Percentiles rank a stretch among this genome's conserved stretches.
Evolutionary conservation across 2,329 filamentous ascomycete genomes (phyloP).

Genomic region (Neofusicoccum parvum): DNA sequence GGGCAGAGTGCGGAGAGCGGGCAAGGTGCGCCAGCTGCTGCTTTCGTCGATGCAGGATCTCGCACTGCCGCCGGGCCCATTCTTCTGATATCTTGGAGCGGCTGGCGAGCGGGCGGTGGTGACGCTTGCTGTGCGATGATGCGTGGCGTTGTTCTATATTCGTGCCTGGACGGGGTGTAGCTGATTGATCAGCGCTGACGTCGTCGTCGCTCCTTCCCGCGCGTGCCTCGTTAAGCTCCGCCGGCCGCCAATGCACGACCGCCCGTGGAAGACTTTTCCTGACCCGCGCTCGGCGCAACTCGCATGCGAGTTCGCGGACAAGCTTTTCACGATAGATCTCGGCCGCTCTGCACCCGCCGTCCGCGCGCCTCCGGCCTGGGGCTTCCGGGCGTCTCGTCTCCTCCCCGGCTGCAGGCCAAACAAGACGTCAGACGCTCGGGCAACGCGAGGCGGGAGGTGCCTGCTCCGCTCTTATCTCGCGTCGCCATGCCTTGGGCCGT

Average conservation of each 20-base stretch:
- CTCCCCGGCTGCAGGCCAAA: background rate
- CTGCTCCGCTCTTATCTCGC: slow-evolving; percentile 7
- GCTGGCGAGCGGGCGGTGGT: background rate
- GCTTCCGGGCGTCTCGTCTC: background rate
- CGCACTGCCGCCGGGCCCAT: background rate
- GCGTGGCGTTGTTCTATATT: slow-evolving; percentile 3
- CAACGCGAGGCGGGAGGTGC: background rate
- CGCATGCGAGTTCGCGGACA: background rate
- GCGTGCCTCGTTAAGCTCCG: too few species aligned
- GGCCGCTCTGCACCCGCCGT: background rate
- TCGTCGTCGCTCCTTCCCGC: background rate
- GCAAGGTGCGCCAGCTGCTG: background rate
- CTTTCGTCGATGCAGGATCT: background rate
- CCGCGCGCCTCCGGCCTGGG: background rate
- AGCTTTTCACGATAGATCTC: slow-evolving; percentile 1
- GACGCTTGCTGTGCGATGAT: background rate
- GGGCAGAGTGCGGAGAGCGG: background rate
- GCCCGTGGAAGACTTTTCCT: too few species aligned
- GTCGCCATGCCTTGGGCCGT: background rate
- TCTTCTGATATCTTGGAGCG: background rate
- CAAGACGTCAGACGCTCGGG: background rate
- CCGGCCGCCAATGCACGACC: too few species aligned
- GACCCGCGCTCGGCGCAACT: background rate
- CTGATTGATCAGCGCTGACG: slow-evolving; percentile 9
- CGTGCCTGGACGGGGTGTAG: background rate